These are phyloP conservation scores for Chlorella sorokiniana DNA, from an alignment of 139 green algal species.

Conservation along the genomic window DNA sequence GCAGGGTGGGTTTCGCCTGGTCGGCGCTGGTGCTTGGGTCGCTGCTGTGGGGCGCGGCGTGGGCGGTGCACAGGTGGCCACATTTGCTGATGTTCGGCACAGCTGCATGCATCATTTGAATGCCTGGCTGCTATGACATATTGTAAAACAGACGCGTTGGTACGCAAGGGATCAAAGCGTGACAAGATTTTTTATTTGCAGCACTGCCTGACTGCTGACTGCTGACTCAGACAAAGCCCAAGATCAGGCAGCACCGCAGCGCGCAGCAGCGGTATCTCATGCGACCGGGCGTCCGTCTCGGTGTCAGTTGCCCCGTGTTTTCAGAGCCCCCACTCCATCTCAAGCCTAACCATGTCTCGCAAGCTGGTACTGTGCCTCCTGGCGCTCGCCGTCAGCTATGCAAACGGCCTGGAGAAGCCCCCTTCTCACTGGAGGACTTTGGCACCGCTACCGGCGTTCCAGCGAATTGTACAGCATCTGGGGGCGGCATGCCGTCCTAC, in stretches of 20 bases:
- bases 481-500: background rate
- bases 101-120: background rate
- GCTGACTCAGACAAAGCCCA: no score
- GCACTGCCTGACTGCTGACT: no score
- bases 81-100: background rate
- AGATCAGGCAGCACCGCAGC: no score
- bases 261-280: no score
- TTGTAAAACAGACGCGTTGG: no score
- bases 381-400: background rate
- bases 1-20: slow-evolving; percentile 24
- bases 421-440: background rate
- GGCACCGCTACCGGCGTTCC: background rate
- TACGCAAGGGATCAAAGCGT: no score
- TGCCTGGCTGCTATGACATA: no score
- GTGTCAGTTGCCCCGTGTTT: no score
- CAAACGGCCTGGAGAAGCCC: background rate
- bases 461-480: background rate
- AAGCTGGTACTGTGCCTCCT: background rate
- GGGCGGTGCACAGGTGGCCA: background rate
- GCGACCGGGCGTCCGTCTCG: no score
- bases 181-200: no score
- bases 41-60: background rate
- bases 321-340: no score
- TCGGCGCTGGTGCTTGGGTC: background rate
- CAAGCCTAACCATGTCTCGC: background rate